Conservation (phyloP, 2,329 filamentous ascomycete genomes). For the Aspergillus melleus region DNA sequence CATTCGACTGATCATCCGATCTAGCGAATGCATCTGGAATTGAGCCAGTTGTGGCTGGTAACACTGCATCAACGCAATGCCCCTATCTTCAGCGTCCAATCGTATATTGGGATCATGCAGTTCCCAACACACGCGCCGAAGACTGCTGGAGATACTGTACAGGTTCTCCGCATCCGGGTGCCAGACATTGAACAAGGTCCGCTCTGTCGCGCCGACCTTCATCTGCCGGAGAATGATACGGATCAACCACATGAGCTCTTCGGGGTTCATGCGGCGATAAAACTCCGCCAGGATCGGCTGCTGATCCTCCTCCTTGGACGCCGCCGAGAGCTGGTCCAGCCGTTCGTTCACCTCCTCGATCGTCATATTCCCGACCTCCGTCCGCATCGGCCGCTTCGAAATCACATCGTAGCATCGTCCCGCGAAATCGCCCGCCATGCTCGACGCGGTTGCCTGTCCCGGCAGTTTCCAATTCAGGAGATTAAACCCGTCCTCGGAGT, state of each 20-base stretch:
- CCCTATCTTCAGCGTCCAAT: conserved; percentile 72
- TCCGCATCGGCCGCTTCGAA: conserved; percentile 76
- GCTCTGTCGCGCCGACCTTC: conserved; percentile 77
- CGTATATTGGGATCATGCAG: conserved; percentile 71
- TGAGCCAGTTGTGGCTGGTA: conserved; percentile 95
- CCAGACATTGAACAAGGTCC: conserved; percentile 81
- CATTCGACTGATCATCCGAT: conserved; percentile 72
- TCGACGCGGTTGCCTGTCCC: conserved; percentile 61
- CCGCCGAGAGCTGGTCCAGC: conserved; percentile 74
- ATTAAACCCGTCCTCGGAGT: conserved; percentile 83
- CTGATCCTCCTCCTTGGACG: conserved; percentile 80
- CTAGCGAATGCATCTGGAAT: conserved; percentile 81
- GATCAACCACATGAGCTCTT: conserved; percentile 92
- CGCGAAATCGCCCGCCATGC: conserved; percentile 86
- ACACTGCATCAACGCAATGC: conserved; percentile 83
- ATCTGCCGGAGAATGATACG: conserved; percentile 84
- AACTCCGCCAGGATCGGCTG: conserved; percentile 77
- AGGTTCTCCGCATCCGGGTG: conserved; percentile 74
- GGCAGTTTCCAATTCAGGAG: conserved; percentile 92
- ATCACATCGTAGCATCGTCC: conserved; percentile 85
- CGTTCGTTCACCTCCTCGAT: conserved; percentile 87
- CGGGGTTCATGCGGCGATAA: conserved; percentile 87
- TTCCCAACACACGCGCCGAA: conserved; percentile 93
- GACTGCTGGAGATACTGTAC: conserved; percentile 87
- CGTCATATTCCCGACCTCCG: conserved; percentile 72